Conservation (phyloP, 2,329 filamentous ascomycete genomes). For the Mollisia scopiformis region DNA sequence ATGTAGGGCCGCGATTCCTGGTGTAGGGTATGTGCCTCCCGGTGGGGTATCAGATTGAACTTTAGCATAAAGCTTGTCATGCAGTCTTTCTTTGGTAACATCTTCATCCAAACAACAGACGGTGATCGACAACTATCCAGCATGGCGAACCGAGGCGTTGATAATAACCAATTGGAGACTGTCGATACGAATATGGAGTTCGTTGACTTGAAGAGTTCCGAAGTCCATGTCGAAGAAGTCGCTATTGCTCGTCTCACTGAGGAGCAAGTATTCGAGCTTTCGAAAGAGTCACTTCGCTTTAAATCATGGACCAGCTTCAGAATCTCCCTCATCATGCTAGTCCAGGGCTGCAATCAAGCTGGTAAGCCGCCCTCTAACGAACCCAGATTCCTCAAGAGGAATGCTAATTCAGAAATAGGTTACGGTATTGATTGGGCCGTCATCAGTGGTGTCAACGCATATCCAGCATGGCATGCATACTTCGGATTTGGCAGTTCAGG, state of each 20-base stretch:
- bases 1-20: slow-evolving; percentile 12
- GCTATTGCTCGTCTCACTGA: slow-evolving; percentile 48
- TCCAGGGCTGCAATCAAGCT: slow-evolving; percentile 49
- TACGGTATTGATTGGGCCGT: slow-evolving; percentile 52
- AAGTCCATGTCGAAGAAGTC: slow-evolving; percentile 46
- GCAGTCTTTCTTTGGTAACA: background rate
- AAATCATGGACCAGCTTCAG: slow-evolving; percentile 45
- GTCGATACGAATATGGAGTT: slow-evolving; percentile 26
- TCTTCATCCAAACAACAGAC: background rate
- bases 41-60: background rate
- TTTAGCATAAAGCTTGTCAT: slow-evolving; percentile 4
- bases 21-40: background rate
- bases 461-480: slow-evolving; percentile 45
- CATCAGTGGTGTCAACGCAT: slow-evolving; percentile 49
- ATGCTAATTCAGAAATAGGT: background rate
- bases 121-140: background rate
- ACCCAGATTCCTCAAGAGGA: background rate
- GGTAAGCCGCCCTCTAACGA: background rate
- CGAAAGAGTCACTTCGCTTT: slow-evolving; percentile 43
- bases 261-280: slow-evolving; percentile 47
- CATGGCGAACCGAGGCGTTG: background rate
- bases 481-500: slow-evolving; percentile 46
- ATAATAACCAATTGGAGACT: slow-evolving; percentile 3
- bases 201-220: slow-evolving; percentile 37
- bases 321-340: slow-evolving; percentile 45